These are phyloP conservation scores for Lumnitzera racemosa DNA, from an alignment of 345 rosid species.

Conservation along the genomic window DNA sequence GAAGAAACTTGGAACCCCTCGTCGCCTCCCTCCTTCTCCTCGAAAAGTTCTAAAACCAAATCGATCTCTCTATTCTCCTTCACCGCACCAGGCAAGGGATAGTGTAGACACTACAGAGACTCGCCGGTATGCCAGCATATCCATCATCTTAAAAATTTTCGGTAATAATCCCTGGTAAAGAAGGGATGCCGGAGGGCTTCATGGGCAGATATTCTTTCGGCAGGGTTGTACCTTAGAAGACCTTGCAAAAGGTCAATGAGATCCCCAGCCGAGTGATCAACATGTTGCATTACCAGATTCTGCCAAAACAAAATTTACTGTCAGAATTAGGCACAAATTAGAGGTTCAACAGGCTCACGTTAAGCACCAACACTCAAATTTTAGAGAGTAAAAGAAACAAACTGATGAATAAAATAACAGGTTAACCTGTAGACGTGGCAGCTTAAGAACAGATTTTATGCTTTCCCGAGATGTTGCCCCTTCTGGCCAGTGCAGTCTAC, in stretches of 20 bases:
- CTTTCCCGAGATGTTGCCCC: constrained; percentile 64
- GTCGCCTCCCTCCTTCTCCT: no score
- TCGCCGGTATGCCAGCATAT: background rate
- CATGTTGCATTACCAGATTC: constrained; percentile 67
- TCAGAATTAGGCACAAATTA: background rate
- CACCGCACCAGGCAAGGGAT: background rate
- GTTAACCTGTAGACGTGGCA: constrained; percentile 58
- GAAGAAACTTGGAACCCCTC: no score
- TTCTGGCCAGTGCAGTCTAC: constrained; percentile 62
- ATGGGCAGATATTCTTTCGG: constrained; percentile 38
- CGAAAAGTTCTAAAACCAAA: background rate
- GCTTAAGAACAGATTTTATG: constrained; percentile 48
- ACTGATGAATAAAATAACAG: background rate
- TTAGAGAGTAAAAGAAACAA: background rate
- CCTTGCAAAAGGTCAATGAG: constrained; percentile 59
- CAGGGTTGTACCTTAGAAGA: constrained; percentile 50
- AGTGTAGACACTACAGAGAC: background rate
- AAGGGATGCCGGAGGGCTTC: constrained; percentile 63
- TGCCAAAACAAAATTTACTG: constrained; percentile 11
- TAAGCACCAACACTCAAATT: background rate
- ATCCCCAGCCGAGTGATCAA: constrained; percentile 64
- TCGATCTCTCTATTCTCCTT: constrained; percentile 1
- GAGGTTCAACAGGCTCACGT: background rate
- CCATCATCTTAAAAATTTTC: constrained; percentile 22
- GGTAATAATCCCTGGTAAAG: constrained; percentile 38